Evolutionary conservation across 2,329 filamentous ascomycete genomes (phyloP).

Genomic region (Lojkania enalia): DNA sequence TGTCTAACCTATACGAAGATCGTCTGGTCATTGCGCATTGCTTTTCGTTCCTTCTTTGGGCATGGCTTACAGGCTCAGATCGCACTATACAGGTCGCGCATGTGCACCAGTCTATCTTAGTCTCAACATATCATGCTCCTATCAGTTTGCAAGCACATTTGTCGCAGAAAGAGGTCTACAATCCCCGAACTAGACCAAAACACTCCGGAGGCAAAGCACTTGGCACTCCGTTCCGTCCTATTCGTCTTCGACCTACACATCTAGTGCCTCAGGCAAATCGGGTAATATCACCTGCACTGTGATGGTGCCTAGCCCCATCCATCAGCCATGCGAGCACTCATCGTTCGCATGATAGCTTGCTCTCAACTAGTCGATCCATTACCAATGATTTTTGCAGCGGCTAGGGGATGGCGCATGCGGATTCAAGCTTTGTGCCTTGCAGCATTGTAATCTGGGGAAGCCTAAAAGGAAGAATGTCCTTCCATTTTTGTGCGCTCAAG

Average conservation of each 20-base stretch:
- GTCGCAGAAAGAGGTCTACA: slow-evolving; percentile 4
- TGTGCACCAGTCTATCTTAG: slow-evolving; percentile 3
- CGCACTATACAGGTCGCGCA: slow-evolving; percentile 8
- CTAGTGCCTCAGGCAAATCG: not conserved
- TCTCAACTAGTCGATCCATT: slow-evolving; percentile 3
- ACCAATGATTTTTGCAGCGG: slow-evolving; percentile 7
- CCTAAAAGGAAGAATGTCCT: slow-evolving; percentile 26
- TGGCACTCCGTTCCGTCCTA: slow-evolving; percentile 1
- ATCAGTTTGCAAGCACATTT: not conserved
- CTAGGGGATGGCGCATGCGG: slow-evolving; percentile 3
- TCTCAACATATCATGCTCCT: slow-evolving; percentile 7
- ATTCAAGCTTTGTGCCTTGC: slow-evolving; percentile 9
- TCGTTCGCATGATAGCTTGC: slow-evolving; percentile 6
- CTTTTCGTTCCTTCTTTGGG: slow-evolving; percentile 1
- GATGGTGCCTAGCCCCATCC: slow-evolving; percentile 1
- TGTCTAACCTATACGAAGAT: slow-evolving; percentile 3
- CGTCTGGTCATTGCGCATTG: slow-evolving; percentile 8
- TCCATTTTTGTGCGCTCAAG: slow-evolving; percentile 4
- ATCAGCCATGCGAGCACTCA: slow-evolving; percentile 4
- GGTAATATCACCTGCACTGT: slow-evolving; percentile 3
- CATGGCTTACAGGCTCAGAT: slow-evolving; percentile 2
- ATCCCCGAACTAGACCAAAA: slow-evolving; percentile 2
- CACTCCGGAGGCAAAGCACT: slow-evolving; percentile 5
- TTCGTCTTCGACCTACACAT: slow-evolving; percentile 2
- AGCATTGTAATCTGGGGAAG: slow-evolving; percentile 21